These are phyloP conservation scores for Aspergillus aculeatus DNA, from an alignment of 2,329 filamentous ascomycete species.

Conservation along the genomic window DNA sequence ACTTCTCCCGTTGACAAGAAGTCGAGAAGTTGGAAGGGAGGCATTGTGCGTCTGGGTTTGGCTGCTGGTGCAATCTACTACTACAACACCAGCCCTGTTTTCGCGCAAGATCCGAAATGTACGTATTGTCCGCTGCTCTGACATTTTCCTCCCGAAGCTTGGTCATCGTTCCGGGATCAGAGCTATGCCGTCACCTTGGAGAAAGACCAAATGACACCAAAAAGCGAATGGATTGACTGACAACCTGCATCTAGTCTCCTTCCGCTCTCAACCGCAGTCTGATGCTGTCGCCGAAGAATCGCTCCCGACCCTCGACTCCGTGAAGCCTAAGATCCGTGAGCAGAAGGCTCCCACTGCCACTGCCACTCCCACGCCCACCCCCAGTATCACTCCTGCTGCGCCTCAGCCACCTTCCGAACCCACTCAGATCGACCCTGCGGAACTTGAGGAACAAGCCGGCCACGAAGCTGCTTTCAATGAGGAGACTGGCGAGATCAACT, in stretches of 20 bases:
- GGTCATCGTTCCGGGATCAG: neutral
- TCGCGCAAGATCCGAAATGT: constrained; percentile 80
- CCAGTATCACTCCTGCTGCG: constrained; percentile 16
- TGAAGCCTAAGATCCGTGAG: constrained; percentile 56
- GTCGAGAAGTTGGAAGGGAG: constrained; percentile 79
- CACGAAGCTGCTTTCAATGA: constrained; percentile 95
- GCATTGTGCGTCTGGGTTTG: constrained; percentile 69
- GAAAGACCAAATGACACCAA: neutral
- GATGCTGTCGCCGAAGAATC: constrained; percentile 47
- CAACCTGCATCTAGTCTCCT: constrained; percentile 31
- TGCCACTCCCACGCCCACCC: constrained; percentile 1
- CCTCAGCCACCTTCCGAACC: constrained; percentile 14
- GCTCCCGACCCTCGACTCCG: constrained; percentile 64
- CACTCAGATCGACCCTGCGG: constrained; percentile 42
- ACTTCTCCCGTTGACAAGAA: constrained; percentile 59
- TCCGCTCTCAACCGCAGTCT: constrained; percentile 27
- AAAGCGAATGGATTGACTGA: neutral
- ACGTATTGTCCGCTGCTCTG: constrained; percentile 38
- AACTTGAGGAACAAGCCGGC: constrained; percentile 74
- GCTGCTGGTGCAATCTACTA: constrained; percentile 80
- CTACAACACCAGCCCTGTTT: constrained; percentile 86
- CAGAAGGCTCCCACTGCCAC: constrained; percentile 18
- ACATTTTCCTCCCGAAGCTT: constrained; percentile 1
- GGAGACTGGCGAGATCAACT: constrained; percentile 99
- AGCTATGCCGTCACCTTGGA: neutral